Evolutionary conservation across 2,329 filamentous ascomycete genomes (phyloP).

Genomic region (Neopestalotiopsis sp.): DNA sequence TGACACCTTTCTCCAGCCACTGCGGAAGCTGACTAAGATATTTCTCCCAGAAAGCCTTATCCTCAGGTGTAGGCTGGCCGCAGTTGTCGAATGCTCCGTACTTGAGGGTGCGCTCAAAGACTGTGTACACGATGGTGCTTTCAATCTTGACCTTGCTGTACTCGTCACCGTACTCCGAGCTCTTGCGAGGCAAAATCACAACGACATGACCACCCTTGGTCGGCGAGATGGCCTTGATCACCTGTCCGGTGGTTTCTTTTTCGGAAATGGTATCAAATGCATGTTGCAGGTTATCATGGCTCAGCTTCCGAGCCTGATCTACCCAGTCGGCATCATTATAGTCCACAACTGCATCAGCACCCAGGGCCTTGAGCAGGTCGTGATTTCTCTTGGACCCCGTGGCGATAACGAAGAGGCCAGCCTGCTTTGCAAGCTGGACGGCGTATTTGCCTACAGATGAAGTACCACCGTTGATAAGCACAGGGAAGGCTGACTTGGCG

Average conservation of each 20-base stretch:
- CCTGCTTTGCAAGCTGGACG: slow-evolving; percentile 34
- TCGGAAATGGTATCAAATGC: slow-evolving; percentile 37
- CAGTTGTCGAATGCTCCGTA: slow-evolving; percentile 34
- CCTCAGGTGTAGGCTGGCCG: slow-evolving; percentile 33
- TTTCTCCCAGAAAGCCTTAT: slow-evolving; percentile 39
- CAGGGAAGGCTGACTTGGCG: slow-evolving; percentile 37
- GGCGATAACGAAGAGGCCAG: slow-evolving; percentile 33
- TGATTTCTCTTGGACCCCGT: slow-evolving; percentile 34
- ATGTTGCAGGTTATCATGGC: slow-evolving; percentile 56
- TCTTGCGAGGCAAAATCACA: slow-evolving; percentile 30
- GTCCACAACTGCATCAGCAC: slow-evolving; percentile 35
- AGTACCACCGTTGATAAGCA: slow-evolving; percentile 34
- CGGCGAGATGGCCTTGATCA: slow-evolving; percentile 34
- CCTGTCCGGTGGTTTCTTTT: slow-evolving; percentile 28
- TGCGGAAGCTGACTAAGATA: slow-evolving; percentile 36
- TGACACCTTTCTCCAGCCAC: slow-evolving; percentile 31
- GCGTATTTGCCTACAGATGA: slow-evolving; percentile 35
- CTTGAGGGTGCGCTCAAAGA: slow-evolving; percentile 33
- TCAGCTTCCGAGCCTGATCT: slow-evolving; percentile 66
- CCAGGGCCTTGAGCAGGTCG: slow-evolving; percentile 29
- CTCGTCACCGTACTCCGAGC: slow-evolving; percentile 24
- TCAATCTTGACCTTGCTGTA: slow-evolving; percentile 36
- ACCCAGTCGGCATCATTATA: slow-evolving; percentile 52
- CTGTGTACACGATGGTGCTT: slow-evolving; percentile 39
- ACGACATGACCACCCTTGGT: slow-evolving; percentile 36